Base-by-base conservation (phyloP, 345 rosid genomes). In the Salix arbutifolia region DNA sequence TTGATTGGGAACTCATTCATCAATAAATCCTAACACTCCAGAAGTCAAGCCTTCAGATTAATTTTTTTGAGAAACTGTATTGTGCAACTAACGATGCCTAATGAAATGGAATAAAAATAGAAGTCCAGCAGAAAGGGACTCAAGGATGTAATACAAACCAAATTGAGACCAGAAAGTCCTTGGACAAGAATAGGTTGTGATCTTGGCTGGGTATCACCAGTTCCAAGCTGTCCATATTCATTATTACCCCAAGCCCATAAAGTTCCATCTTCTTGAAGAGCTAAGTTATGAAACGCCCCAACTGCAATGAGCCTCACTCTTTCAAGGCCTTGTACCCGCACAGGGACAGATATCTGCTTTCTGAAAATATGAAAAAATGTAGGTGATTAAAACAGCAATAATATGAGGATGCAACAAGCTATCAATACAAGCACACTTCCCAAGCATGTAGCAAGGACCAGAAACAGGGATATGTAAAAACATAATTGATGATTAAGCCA, bases 181-280 rank as follows among this genome's bases (percentile, higher is more conserved):
- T 92, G 91, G 84, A 94, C 97, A 68, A 84, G 90, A 81, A 94
- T 89, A 79, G 99, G 97, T 66, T 91, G 92, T 8, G 99, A 96
- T 89, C 97, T 90, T 23, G 99, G 99, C 76, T 96, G 99, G 76
- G 98, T 96, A 84, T 96, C 99, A 13, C 99, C 98, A 6, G 97
- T 96, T 70, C 99, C 99, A 85, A 96, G 99, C 80, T 96, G 99
- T 79, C 99, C 98, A 66, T 96, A 96, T 83, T 96, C 99, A 74
- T 96, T 96, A 81, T 90, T 96, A 61, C 99, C 99, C 99, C 98
- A 96, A 40, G 97, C 98, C 99, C 97, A 91, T 84, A 94, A 79
- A 69, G 89, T 84, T 73, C 97, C 98, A 82, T 94, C 96, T 82
- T 92, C 97, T 83, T 94, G 87, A 71, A 96, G 96, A 79, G 98